Evolutionary conservation across 768 basidiomycete species (phyloP).

Genomic region (Astraeus odoratus): DNA sequence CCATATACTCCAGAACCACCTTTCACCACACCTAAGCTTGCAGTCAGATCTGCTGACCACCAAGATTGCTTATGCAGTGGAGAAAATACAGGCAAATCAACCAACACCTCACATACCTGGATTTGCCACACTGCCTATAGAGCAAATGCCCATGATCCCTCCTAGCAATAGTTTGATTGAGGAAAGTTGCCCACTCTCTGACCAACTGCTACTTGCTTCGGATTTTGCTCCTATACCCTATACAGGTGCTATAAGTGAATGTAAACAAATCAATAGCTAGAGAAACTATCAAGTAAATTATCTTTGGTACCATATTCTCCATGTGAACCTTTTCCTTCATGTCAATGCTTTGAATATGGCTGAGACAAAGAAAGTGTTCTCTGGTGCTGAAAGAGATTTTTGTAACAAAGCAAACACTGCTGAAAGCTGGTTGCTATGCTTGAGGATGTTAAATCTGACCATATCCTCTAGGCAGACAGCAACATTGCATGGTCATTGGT

Average conservation of each 20-base stretch:
- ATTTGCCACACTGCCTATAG: constrained; percentile 77
- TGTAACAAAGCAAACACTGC: no score
- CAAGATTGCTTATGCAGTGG: no score
- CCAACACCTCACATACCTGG: constrained; percentile 61
- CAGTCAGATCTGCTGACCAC: constrained; percentile 19
- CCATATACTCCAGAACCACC: constrained; percentile 42
- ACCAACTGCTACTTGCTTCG: constrained; percentile 17
- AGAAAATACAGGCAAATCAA: constrained; percentile 8
- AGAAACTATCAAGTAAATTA: constrained; percentile 12
- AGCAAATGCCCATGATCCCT: no score
- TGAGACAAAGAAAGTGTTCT: constrained; percentile 14
- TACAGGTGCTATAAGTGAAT: constrained; percentile 41
- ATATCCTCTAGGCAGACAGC: constrained; percentile 35
- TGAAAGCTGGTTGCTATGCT: no score
- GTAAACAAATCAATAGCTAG: constrained; percentile 38
- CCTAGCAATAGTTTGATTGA: constrained; percentile 23
- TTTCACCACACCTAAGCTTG: constrained; percentile 59
- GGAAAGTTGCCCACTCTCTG: constrained; percentile 3
- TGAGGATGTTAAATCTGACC: constrained; percentile 18
- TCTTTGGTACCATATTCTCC: constrained; percentile 12
- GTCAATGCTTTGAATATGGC: constrained; percentile 4
- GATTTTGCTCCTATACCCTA: constrained; percentile 35
- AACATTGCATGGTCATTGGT: constrained; percentile 36
- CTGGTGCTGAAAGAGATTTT: no score
- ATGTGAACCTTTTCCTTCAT: constrained; percentile 33